Evolutionary conservation across 495 filamentous ascomycete genomes (phyloP), one percentile per base, ranked within the genome.

Genomic region (Penicillium simplicissimum): DNA sequence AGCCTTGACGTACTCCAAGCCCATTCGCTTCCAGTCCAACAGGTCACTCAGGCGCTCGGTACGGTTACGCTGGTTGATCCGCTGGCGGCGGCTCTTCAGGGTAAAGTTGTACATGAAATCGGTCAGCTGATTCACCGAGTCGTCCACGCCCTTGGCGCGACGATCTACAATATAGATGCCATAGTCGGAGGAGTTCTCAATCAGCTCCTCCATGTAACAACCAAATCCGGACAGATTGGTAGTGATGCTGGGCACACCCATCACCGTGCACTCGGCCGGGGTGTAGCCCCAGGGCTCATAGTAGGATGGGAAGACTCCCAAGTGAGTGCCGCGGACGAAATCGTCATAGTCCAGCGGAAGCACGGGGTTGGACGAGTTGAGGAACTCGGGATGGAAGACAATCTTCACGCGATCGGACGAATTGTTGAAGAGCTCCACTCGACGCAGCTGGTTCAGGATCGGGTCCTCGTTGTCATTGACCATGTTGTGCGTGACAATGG

Each of bases 401-500:
- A 98, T 82, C 83, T 98, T 98, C 71, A 98, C 95, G 13, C 96
- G 90, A 75, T 98, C 95, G 3, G 87, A 88, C 1, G 92, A 89
- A 67, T 96, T 90, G 75, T 98, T 98, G 82, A 98, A 98, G 35
- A 98, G 86, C 67, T 97, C 91, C 40, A 97, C 96, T 28, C 95
- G 87, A 36, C 95, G 92, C 60, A 98, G 90, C 76, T 98, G 95
- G 79, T 97, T 97, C 58, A 98, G 76, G 65, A 98, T 92, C 28
- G 94, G 95, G 65, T 98, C 95, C 52, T 97, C 94, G 15, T 79
- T 70, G 74, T 98, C 95, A 67, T 97, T 96, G 67, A 88, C 78
- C 95, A 98, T 98, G 81, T 98, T 98, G 81, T 98, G 95, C n/a
- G 95, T 98, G 28, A 98, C 95, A 67, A 98, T 96, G 9, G 95